These are phyloP conservation scores for Nicotiana attenuata DNA, from an alignment of 257 asterid species.

Conservation along the genomic window DNA sequence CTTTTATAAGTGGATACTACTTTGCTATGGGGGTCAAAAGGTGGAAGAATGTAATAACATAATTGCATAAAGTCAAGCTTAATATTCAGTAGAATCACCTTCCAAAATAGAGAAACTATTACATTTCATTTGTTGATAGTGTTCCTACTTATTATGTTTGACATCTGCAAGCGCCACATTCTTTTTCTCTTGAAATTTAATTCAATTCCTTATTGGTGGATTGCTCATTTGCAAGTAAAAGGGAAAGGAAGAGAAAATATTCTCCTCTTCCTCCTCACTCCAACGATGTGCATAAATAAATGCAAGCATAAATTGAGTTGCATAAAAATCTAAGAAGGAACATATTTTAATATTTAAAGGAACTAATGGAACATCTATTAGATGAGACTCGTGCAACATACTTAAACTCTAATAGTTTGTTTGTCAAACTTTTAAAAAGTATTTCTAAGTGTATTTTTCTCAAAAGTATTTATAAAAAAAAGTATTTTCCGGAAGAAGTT, in stretches of 20 bases:
- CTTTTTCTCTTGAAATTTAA: constrained; percentile 1
- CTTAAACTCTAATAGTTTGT: too few relatives aligned
- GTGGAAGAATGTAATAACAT: neutral
- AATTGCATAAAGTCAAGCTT: neutral
- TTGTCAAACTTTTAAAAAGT: too few relatives aligned
- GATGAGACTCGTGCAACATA: too few relatives aligned
- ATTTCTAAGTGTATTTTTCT: too few relatives aligned
- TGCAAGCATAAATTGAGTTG: too few relatives aligned
- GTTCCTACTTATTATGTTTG: neutral
- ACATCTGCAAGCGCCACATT: neutral
- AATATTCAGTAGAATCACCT: neutral
- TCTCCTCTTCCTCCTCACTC: neutral
- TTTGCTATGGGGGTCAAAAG: neutral
- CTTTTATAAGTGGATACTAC: neutral
- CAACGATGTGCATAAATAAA: neutral
- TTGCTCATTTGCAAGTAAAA: neutral
- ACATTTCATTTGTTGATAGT: neutral
- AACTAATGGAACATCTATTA: too few relatives aligned
- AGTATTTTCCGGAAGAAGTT: too few relatives aligned
- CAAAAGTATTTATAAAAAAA: too few relatives aligned
- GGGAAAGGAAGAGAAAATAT: neutral
- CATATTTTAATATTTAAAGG: too few relatives aligned
- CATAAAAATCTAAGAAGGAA: too few relatives aligned
- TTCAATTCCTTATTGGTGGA: neutral
- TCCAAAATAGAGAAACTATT: neutral